Base-by-base conservation (phyloP, 2,329 filamentous ascomycete species). In the Botrytis tulipae region DNA sequence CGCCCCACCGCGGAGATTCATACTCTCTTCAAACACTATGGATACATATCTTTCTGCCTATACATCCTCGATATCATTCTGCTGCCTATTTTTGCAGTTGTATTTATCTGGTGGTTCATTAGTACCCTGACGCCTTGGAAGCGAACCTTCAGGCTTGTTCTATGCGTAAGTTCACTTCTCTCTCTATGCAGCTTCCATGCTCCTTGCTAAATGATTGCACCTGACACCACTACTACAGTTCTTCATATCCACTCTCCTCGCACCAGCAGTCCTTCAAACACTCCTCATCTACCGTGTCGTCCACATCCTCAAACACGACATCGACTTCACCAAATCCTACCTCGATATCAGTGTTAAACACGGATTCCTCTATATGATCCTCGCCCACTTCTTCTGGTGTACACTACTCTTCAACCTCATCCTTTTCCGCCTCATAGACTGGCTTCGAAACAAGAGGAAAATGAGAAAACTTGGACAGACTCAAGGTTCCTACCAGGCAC, bases 41-140 rank as follows among this genome's bases (percentile, higher is more conserved):
- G 37, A 42, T 69, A 69, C 10, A 57, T 57, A 42, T 69, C 66
- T 44, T 57, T 42, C 48, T 42, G n/a, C 3, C 37, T 69, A 22
- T 69, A 69, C 3, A 69, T 69, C 7, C 10, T 69, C 16, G 48
- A 69, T 18, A 25, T 57, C 18, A 69, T 69, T 57, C 48, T 69
- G 10, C 29, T 57, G 6, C 66, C 66, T 25, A 32, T 59, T 25
- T 18, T 32, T 44, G 66, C 66, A 57, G 37, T 20, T 5, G 66
- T 16, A 25, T 69, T 69, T 57, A 57, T 69, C 37, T 69, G 66
- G 66, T 69, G 48, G 66, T 57, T 69, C n/a, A 57, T 69, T 6
- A 42, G 35, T 16, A 69, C 66, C 18, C 5, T 57, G 1, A 69
- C n/a, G 3, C 66, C 66, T 4, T 59, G 48, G 66, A 69, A 57